Evolutionary conservation across 768 basidiomycete species (phyloP).

Genomic region (Mycena kentingensis): DNA sequence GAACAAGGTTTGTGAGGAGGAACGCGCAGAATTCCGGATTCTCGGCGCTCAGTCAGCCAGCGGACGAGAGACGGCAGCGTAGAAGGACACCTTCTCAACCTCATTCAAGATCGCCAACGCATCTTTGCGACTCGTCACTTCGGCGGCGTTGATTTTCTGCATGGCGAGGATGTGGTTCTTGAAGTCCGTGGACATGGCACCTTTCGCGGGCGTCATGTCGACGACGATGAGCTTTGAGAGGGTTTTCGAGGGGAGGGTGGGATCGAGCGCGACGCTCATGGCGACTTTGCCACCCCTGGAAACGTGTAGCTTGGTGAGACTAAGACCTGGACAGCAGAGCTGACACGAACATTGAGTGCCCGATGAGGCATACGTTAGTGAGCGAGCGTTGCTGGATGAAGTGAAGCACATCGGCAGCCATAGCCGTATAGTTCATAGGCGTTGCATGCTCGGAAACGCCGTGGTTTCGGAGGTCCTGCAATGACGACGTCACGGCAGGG

Average conservation of each 20-base stretch:
- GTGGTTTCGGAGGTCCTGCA: slow-evolving; percentile 87
- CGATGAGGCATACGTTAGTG: slow-evolving; percentile 71
- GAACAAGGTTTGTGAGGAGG: slow-evolving; percentile 78
- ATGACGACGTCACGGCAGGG: neutral
- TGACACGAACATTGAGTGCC: slow-evolving; percentile 81
- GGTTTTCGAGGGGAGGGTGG: slow-evolving; percentile 40
- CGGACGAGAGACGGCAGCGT: too few relatives aligned
- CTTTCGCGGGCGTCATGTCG: slow-evolving; percentile 77
- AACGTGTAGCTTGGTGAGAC: neutral
- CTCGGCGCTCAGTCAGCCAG: too few relatives aligned
- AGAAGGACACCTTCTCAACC: slow-evolving; percentile 70
- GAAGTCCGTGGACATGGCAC: slow-evolving; percentile 64
- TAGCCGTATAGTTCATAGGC: slow-evolving; percentile 73
- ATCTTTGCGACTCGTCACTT: slow-evolving; percentile 62
- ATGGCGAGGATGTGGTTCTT: slow-evolving; percentile 69
- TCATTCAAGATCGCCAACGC: slow-evolving; percentile 65
- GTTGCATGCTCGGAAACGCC: slow-evolving; percentile 75
- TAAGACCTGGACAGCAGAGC: slow-evolving; percentile 1
- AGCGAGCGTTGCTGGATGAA: slow-evolving; percentile 61
- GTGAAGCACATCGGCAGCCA: slow-evolving; percentile 76
- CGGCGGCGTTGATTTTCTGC: slow-evolving; percentile 64
- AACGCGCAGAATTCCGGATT: slow-evolving; percentile 76
- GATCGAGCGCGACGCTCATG: slow-evolving; percentile 63
- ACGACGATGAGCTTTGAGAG: slow-evolving; percentile 68
- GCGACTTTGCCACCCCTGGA: slow-evolving; percentile 91